Percentiles rank a stretch among this genome's conserved stretches.
phyloP scores from a whole-genome alignment of 2,329 filamentous ascomycete genomes.

The Colletotrichum camelliae region DNA sequence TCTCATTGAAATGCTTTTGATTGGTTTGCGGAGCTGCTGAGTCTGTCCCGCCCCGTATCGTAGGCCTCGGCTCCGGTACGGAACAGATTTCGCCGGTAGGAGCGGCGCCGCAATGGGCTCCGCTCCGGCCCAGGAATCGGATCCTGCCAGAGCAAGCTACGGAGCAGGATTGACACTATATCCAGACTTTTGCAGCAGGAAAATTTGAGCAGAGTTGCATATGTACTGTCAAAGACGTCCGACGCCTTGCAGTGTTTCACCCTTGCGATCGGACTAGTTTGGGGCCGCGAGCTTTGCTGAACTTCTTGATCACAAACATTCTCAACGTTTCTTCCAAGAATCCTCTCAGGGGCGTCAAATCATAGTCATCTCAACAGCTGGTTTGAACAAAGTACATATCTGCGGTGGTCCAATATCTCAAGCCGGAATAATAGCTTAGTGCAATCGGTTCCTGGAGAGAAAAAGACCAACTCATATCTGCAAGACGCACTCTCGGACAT shows the following conservation, averaged over 20 bases:
- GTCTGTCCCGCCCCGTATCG: background rate
- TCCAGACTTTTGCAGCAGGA: background rate
- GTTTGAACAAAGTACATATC: background rate
- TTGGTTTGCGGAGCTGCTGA: rapidly evolving
- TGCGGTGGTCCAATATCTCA: rapidly evolving
- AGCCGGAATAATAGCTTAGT: rapidly evolving
- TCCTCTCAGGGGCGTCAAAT: rapidly evolving
- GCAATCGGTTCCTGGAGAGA: rapidly evolving
- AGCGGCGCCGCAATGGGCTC: background rate
- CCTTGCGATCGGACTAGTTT: background rate
- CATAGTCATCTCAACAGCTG: background rate
- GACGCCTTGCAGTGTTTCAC: background rate
- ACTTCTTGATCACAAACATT: background rate
- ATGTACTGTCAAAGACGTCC: background rate
- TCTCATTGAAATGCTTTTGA: background rate
- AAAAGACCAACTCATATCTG: background rate
- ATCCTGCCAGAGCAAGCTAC: rapidly evolving
- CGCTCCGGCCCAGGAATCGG: background rate
- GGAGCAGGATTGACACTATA: background rate
- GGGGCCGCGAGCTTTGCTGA: background rate
- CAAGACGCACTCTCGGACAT: constrained; percentile 1
- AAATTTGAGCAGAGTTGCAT: background rate
- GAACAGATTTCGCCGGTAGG: rapidly evolving
- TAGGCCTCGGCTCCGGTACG: background rate
- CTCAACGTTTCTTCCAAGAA: rapidly evolving